These are phyloP conservation scores for Leccinum uliginosum DNA, from an alignment of 768 basidiomycete genomes.

Conservation along the genomic window DNA sequence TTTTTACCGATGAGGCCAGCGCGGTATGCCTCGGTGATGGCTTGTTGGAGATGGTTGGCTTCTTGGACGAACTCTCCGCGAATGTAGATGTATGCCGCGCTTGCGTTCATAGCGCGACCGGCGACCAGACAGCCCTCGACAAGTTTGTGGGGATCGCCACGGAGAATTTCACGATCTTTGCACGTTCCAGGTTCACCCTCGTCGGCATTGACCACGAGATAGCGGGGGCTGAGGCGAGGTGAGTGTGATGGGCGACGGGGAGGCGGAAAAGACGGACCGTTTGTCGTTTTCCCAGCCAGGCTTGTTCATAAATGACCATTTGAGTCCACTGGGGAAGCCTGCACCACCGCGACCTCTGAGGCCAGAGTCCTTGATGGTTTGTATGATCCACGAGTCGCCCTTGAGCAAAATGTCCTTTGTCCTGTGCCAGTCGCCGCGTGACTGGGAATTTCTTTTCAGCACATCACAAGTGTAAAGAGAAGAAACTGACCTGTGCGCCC, in stretches of 20 bases:
- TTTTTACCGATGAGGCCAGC: conserved; percentile 85
- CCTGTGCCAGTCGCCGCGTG: conserved; percentile 96
- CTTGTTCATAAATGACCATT: conserved; percentile 99
- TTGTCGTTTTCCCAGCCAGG: conserved; percentile 97
- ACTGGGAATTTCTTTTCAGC: conserved; percentile 36
- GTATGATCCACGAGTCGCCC: conserved; percentile 96
- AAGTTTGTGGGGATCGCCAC: conserved; percentile 97
- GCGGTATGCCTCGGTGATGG: conserved; percentile 92
- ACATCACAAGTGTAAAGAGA: not conserved
- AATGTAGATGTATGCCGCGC: conserved; percentile 98
- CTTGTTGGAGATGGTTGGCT: conserved; percentile 89
- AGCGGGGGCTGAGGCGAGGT: conserved; percentile 67
- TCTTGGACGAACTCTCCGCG: conserved; percentile 98
- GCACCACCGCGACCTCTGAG: conserved; percentile 95
- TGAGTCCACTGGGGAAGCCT: conserved; percentile 93
- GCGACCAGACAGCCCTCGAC: conserved; percentile 97
- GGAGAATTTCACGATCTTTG: conserved; percentile 97
- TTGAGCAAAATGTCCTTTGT: conserved; percentile 96
- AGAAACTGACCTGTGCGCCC: conserved; percentile 67
- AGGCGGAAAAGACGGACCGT: conserved; percentile 41
- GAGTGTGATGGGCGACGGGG: not conserved
- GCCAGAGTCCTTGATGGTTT: conserved; percentile 93
- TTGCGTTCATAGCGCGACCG: conserved; percentile 96
- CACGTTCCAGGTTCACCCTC: conserved; percentile 99
- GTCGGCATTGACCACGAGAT: conserved; percentile 96